A percentile compares a stretch with the other conserved stretches of the same genome.
Evolutionary conservation across 208 protist genomes (phyloP).

Genomic region (Wallacemonas rigidus): DNA sequence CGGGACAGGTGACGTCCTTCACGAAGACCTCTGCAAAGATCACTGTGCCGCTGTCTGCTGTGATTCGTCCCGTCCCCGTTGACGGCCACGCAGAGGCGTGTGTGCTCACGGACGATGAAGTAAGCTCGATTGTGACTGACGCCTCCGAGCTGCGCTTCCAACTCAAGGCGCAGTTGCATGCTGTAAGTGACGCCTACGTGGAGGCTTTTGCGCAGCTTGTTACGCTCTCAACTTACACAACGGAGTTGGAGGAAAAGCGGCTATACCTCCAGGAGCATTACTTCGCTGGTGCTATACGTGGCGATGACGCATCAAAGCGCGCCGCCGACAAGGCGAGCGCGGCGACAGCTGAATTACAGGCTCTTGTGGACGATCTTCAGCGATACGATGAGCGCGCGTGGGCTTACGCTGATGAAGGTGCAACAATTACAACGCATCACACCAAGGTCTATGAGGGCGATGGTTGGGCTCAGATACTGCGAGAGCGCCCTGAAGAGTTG

Average conservation of each 20-base stretch:
- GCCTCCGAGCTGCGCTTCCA: conserved; percentile 36
- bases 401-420: conserved; percentile 23
- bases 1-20: conserved; percentile 62
- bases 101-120: conserved; percentile 65
- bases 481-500: conserved; percentile 43
- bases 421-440: conserved; percentile 36
- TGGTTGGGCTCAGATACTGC: conserved; percentile 35
- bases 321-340: not conserved
- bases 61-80: conserved; percentile 57
- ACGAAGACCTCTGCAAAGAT: conserved; percentile 52
- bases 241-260: conserved; percentile 55
- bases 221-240: conserved; percentile 48
- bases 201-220: conserved; percentile 41
- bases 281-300: conserved; percentile 27
- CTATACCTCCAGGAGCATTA: conserved; percentile 58
- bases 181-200: conserved; percentile 24
- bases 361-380: conserved; percentile 35
- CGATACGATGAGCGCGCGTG: conserved; percentile 41
- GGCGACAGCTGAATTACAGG: conserved; percentile 30
- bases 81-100: conserved; percentile 43
- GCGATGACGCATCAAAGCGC: conserved; percentile 8
- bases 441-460: conserved; percentile 31
- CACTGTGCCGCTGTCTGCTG: conserved; percentile 47
- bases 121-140: conserved; percentile 38
- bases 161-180: conserved; percentile 33